A percentile compares a stretch with the other conserved stretches of the same genome.
phyloP scores from a whole-genome alignment of 495 filamentous ascomycete species.

The Lentithecium fluviatile region DNA sequence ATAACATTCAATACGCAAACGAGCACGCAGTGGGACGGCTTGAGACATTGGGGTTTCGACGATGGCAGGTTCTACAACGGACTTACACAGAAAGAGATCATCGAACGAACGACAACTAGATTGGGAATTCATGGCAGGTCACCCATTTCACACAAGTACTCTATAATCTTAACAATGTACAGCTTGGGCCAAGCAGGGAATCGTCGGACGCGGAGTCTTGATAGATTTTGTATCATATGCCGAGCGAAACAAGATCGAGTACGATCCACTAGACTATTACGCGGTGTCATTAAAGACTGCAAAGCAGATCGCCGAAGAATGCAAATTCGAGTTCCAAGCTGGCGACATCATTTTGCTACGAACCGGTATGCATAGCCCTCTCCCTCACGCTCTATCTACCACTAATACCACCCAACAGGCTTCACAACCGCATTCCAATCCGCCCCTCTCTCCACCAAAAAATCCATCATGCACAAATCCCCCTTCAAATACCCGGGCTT shows the following conservation, averaged over 20 bases:
- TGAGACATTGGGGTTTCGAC: constrained; percentile 29
- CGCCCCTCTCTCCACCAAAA: constrained; percentile 18
- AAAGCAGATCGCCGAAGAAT: constrained; percentile 23
- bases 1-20: constrained; percentile 31
- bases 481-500: constrained; percentile 30
- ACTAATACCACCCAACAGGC: constrained; percentile 2
- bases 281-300: constrained; percentile 12
- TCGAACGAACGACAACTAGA: constrained; percentile 9
- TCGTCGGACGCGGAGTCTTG: constrained; percentile 31
- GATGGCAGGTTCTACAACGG: constrained; percentile 32
- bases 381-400: background rate
- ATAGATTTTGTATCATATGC: constrained; percentile 30
- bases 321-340: constrained; percentile 23
- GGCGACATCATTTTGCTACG: constrained; percentile 33
- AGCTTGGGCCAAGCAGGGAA: constrained; percentile 31
- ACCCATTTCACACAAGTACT: background rate
- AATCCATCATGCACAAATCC: constrained; percentile 18
- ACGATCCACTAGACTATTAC: constrained; percentile 21
- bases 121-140: constrained; percentile 26
- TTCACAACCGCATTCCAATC: constrained; percentile 23
- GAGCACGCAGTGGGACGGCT: constrained; percentile 33
- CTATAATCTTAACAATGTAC: background rate
- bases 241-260: constrained; percentile 21
- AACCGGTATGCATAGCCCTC: constrained; percentile 1
- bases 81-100: constrained; percentile 24